These are phyloP conservation scores for Phytophthora fragariae DNA, from an alignment of 352 stramenopile species.

Conservation along the genomic window DNA sequence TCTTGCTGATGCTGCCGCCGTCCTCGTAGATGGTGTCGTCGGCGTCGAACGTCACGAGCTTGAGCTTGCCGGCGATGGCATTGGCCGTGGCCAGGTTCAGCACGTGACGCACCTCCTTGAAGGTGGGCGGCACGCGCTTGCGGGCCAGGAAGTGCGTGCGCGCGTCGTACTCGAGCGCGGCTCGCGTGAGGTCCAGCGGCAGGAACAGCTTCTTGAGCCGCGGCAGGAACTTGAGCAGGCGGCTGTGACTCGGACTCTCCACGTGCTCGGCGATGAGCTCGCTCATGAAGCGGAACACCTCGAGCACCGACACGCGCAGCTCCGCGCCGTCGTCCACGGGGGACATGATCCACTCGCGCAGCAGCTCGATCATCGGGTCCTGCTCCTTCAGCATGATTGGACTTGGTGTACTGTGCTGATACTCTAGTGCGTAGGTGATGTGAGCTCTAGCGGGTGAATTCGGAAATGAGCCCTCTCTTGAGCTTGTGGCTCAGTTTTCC, in stretches of 20 bases:
- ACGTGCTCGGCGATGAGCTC: conserved; percentile 84
- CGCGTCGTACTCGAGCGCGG: conserved; percentile 72
- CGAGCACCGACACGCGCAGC: conserved; percentile 67
- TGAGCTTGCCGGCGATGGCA: conserved; percentile 74
- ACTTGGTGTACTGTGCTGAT: neutral
- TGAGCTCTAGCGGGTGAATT: conserved; percentile 13
- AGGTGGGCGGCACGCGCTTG: conserved; percentile 84
- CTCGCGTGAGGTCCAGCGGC: conserved; percentile 72
- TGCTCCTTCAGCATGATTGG: conserved; percentile 81
- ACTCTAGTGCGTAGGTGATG: too few species aligned
- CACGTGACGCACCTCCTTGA: conserved; percentile 88
- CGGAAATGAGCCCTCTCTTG: conserved; percentile 10
- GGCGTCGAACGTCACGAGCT: conserved; percentile 88
- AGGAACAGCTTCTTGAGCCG: conserved; percentile 76
- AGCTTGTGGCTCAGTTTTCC: neutral
- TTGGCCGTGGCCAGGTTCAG: conserved; percentile 84
- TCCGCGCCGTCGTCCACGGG: conserved; percentile 65
- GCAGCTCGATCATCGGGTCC: conserved; percentile 87
- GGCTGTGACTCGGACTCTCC: conserved; percentile 42
- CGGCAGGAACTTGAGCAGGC: conserved; percentile 71
- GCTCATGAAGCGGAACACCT: conserved; percentile 78
- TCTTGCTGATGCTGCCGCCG: conserved; percentile 72
- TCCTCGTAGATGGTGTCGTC: conserved; percentile 91
- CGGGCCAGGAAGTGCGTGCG: conserved; percentile 76
- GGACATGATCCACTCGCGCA: conserved; percentile 87